Conservation (phyloP, 441 rosid species). For the Bocquillonia castaneifolia region DNA sequence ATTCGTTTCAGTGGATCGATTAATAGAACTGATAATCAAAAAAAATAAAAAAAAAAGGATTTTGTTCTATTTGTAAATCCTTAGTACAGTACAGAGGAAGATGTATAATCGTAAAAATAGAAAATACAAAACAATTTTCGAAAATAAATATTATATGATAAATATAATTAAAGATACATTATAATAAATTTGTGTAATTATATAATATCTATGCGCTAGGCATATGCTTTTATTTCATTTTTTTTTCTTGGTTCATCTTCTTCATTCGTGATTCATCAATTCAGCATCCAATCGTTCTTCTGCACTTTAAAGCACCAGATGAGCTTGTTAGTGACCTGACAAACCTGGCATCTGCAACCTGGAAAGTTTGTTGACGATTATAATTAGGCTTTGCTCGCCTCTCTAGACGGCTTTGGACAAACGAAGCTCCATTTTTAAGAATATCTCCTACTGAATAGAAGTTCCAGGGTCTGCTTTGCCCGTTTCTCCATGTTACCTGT, state of each 20-base stretch:
- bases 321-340: slow-evolving; percentile 39
- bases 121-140: too few species aligned
- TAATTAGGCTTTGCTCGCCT: slow-evolving; percentile 41
- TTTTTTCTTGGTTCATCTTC: too few species aligned
- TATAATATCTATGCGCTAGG: not conserved
- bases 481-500: slow-evolving; percentile 68
- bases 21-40: too few species aligned
- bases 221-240: not conserved
- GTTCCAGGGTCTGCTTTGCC: slow-evolving; percentile 37
- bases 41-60: too few species aligned
- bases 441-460: slow-evolving; percentile 56
- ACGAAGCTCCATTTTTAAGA: slow-evolving; percentile 66
- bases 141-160: too few species aligned
- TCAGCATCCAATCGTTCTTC: slow-evolving; percentile 29
- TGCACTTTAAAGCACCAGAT: slow-evolving; percentile 40
- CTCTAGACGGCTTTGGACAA: slow-evolving; percentile 26
- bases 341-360: slow-evolving; percentile 28
- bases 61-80: too few species aligned
- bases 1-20: too few species aligned
- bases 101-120: too few species aligned
- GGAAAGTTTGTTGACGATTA: slow-evolving; percentile 28
- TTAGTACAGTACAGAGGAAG: too few species aligned
- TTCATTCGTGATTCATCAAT: too few species aligned
- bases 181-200: not conserved
- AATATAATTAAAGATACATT: too few species aligned